These are phyloP conservation scores for Eucalyptus caleyi DNA, from an alignment of 345 rosid species.

Conservation along the genomic window DNA sequence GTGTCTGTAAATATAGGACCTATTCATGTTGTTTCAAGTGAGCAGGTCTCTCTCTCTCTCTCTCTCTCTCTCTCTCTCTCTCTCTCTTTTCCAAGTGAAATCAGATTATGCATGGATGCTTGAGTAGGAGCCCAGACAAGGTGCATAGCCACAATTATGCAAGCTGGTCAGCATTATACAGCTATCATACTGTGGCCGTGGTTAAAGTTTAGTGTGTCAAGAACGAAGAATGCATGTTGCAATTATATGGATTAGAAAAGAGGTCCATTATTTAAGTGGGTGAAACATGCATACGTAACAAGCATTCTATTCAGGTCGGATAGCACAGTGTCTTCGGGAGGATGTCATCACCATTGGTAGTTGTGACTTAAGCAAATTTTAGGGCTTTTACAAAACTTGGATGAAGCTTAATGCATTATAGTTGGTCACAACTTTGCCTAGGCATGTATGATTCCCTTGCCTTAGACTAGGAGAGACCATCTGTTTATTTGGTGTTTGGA, in stretches of 20 bases:
- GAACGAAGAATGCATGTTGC: background rate
- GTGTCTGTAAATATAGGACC: slow-evolving; percentile 94
- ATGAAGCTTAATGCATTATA: background rate
- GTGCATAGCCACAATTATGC: background rate
- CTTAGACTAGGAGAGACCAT: background rate
- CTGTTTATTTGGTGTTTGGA: background rate
- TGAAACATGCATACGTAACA: background rate
- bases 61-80: slow-evolving; percentile 6
- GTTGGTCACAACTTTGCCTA: background rate
- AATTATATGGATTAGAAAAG: background rate
- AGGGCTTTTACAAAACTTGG: background rate
- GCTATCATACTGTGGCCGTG: background rate
- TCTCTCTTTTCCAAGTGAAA: background rate
- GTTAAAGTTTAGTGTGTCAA: background rate
- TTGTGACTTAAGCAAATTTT: background rate
- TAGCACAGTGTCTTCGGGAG: background rate
- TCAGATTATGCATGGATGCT: background rate
- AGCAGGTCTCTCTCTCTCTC: slow-evolving; percentile 44
- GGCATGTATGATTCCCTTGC: background rate
- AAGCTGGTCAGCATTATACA: background rate
- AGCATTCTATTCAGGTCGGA: background rate
- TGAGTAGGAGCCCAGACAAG: background rate
- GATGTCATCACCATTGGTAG: background rate
- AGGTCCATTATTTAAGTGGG: background rate
- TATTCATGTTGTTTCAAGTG: slow-evolving; percentile 69